A percentile compares a stretch with the other conserved stretches of the same genome.
phyloP scores from a whole-genome alignment of 441 rosid genomes.

The Adansonia rubrostipa region DNA sequence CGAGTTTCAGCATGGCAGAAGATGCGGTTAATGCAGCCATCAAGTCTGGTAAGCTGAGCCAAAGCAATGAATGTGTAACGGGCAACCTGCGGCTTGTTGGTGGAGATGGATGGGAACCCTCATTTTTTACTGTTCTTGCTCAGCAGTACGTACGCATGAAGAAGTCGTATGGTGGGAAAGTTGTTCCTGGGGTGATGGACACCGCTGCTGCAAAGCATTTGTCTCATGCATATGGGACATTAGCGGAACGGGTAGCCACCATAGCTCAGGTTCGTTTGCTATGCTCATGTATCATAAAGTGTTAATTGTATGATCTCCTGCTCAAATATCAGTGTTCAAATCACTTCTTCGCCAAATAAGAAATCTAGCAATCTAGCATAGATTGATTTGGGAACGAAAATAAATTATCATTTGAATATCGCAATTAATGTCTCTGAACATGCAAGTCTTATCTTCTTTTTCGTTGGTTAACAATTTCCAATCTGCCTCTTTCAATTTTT shows the following conservation, averaged over 20 bases:
- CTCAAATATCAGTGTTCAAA: background rate
- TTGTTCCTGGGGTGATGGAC: conserved; percentile 91
- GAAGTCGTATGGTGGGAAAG: conserved; percentile 68
- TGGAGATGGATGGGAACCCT: conserved; percentile 90
- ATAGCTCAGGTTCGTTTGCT: conserved; percentile 81
- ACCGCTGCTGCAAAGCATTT: conserved; percentile 84
- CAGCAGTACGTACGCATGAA: conserved; percentile 92
- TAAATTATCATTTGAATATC: background rate
- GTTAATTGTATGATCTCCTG: background rate
- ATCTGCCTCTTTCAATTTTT: conserved; percentile 16
- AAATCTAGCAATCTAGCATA: background rate
- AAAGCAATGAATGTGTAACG: conserved; percentile 63
- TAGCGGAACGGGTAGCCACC: conserved; percentile 79
- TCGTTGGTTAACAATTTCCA: conserved; percentile 3
- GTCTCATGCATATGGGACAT: conserved; percentile 86
- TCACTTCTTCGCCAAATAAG: background rate
- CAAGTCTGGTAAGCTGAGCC: conserved; percentile 73
- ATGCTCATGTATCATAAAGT: background rate
- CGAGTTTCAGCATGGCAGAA: conserved; percentile 90
- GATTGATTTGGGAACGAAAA: background rate
- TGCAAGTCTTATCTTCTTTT: conserved; percentile 1
- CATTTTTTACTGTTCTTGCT: conserved; percentile 82
- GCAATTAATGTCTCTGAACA: background rate
- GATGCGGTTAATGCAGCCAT: conserved; percentile 93
- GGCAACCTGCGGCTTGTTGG: conserved; percentile 65